These are phyloP conservation scores for Tremella mesenterica DNA, from an alignment of 768 basidiomycete genomes.

Conservation along the genomic window DNA sequence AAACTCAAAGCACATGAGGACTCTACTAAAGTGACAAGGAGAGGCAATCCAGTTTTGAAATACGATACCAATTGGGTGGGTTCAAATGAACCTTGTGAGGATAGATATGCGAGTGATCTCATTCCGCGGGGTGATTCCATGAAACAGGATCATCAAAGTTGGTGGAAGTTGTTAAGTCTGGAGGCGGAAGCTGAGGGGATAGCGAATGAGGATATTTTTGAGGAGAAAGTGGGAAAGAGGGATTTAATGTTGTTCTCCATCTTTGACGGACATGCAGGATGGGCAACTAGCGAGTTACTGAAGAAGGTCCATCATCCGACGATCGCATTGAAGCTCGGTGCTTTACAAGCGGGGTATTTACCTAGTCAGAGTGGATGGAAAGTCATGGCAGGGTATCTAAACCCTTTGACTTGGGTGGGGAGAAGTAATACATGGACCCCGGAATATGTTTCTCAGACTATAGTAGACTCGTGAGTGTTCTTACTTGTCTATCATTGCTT, in stretches of 20 bases:
- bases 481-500: not conserved
- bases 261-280: constrained; percentile 65
- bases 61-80: constrained; percentile 69
- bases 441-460: constrained; percentile 13
- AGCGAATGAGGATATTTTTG: not conserved
- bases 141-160: constrained; percentile 11
- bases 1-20: constrained; percentile 24
- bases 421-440: constrained; percentile 13
- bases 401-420: constrained; percentile 14
- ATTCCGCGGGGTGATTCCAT: constrained; percentile 46
- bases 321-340: constrained; percentile 62
- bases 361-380: constrained; percentile 2
- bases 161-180: not conserved
- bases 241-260: constrained; percentile 78
- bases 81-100: constrained; percentile 87
- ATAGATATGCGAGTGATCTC: constrained; percentile 65
- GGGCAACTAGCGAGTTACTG: constrained; percentile 72
- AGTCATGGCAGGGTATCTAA: not conserved
- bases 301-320: constrained; percentile 75
- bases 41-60: constrained; percentile 31
- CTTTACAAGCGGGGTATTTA: constrained; percentile 27
- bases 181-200: not conserved
- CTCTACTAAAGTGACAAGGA: constrained; percentile 4
- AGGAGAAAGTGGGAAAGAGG: constrained; percentile 45
- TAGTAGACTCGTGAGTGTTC: constrained; percentile 24